Evolutionary conservation across 2,329 filamentous ascomycete species (phyloP).

Genomic region (Fusarium aywerte): DNA sequence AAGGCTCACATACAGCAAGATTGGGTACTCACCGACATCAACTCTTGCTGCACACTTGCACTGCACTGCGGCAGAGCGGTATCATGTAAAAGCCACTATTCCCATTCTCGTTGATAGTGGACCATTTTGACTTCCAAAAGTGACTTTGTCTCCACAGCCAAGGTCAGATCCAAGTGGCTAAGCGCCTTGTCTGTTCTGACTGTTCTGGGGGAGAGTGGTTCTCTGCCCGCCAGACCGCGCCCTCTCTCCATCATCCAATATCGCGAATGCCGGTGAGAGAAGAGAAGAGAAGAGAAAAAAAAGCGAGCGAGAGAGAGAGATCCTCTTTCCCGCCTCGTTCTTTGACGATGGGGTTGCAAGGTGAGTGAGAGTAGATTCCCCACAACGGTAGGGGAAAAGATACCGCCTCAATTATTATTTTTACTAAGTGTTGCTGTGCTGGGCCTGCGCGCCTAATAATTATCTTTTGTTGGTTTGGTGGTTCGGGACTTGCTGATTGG

Average conservation of each 20-base stretch:
- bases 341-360: no score
- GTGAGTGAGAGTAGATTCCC: neutral
- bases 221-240: constrained; percentile 33
- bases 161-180: neutral
- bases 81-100: neutral
- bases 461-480: neutral
- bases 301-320: neutral
- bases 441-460: neutral
- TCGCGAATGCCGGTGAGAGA: constrained; percentile 9
- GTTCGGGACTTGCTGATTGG: constrained; percentile 33
- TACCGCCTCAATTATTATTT: constrained; percentile 9
- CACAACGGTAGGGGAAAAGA: constrained; percentile 1
- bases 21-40: constrained; percentile 36
- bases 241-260: constrained; percentile 5
- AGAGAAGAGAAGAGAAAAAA: neutral
- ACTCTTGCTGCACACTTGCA: constrained; percentile 14
- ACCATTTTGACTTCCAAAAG: neutral
- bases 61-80: neutral
- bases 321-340: constrained; percentile 2
- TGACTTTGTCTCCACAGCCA: no score
- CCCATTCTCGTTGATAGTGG: neutral
- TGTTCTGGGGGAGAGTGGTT: neutral
- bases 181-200: constrained; percentile 25
- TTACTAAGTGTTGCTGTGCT: no score
- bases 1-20: constrained; percentile 15